Evolutionary conservation across 2,329 filamentous ascomycete species (phyloP), one percentile per base, ranked within the genome.

Genomic region (Fusarium oxysporum): DNA sequence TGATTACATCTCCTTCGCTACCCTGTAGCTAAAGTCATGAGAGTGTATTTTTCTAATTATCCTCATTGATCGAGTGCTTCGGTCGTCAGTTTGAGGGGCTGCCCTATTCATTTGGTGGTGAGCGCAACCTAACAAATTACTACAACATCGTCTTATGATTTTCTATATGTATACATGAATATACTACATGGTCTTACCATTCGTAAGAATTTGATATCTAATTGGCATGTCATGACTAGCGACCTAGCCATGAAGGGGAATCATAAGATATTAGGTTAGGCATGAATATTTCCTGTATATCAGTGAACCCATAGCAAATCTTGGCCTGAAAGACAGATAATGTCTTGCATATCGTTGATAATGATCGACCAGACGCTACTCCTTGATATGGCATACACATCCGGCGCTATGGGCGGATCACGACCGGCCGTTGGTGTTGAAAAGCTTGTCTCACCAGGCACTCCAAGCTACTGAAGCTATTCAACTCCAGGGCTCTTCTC

Each of bases 11-110:
- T 44, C 32, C 35, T 57, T 43, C 23, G 30, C 57, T 73, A 73
- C 70, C 71, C 71, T 73, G 71, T 66, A 73, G 47, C 32, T 37
- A 30, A 8, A n/a, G 17, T 30, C 10, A 44, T 25, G 37, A 47
- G 33, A 50, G 25, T 9, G 21, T 54, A 14, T 54, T 33, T 71
- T 64, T 47, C 45, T 53, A 50, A 37, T 50, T 35, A 47, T 45
- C 55, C 41, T 61, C 47, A 28, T 37, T 21, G 32, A 38, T 71
- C n/a, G 23, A 43, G 9, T 38, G n/a, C 23, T 28, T 17, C 30
- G 47, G 30, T 50, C 21, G 40, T 40, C 50, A 23, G n/a, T 48
- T n/a, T 17, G 21, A 33, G n/a, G 23, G 14, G 16, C 21, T 45
- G 10, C 25, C 12, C 5, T 62, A 16, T 23, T 40, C 13, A 30